phyloP scores from a whole-genome alignment of 768 basidiomycete genomes.

The Calocybe cyanea region DNA sequence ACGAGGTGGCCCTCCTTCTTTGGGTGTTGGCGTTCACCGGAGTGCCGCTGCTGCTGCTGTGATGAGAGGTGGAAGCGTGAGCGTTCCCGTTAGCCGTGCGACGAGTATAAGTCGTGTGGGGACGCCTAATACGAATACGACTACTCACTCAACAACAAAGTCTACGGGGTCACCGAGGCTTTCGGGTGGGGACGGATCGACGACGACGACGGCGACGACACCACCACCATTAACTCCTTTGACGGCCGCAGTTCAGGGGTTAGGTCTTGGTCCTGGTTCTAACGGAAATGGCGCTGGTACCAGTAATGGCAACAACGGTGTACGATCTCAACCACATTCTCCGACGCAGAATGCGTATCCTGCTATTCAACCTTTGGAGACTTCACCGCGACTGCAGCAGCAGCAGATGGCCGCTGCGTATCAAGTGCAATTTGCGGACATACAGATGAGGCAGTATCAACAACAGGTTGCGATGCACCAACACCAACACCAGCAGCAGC shows the following conservation, averaged over 20 bases:
- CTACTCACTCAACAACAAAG: too few species aligned
- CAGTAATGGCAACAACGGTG: conserved; percentile 17
- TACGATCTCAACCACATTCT: conserved; percentile 30
- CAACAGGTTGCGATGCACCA: conserved; percentile 16
- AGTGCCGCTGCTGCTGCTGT: conserved; percentile 1
- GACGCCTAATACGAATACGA: conserved; percentile 30
- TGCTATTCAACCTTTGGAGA: not conserved
- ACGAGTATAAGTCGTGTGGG: conserved; percentile 32
- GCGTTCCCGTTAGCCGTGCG: conserved; percentile 33
- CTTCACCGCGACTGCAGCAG: conserved; percentile 28
- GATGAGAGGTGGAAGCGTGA: conserved; percentile 20
- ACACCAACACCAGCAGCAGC: conserved; percentile 25
- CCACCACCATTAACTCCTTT: conserved; percentile 20
- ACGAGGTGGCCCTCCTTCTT: not conserved
- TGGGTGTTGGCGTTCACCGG: not conserved
- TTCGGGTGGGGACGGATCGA: conserved; percentile 6
- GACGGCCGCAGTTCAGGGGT: conserved; percentile 22
- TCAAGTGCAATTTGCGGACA: conserved; percentile 20
- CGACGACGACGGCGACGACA: conserved; percentile 17
- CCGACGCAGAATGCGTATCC: conserved; percentile 25
- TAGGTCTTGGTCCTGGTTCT: conserved; percentile 24
- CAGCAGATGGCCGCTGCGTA: conserved; percentile 18
- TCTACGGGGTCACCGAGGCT: not conserved
- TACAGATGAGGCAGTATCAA: conserved; percentile 27
- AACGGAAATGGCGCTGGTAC: conserved; percentile 5